Conservation (phyloP, 495 filamentous ascomycete species). For the Penicillium cinerascens region DNA sequence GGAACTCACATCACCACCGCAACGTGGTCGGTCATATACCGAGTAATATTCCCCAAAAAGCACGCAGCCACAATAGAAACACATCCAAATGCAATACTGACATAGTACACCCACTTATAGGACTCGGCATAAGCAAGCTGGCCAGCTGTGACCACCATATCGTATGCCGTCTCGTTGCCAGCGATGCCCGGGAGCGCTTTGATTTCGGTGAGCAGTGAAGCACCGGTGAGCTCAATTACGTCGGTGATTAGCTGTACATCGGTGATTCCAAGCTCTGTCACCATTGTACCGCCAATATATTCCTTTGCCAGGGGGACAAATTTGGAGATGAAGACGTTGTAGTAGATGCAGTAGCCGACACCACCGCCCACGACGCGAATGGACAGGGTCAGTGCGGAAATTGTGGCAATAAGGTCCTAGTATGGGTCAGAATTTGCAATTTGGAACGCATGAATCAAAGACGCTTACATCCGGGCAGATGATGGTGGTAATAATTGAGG, state of each 20-base stretch:
- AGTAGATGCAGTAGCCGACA: conserved; percentile 72
- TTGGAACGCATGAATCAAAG: not conserved
- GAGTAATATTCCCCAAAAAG: conserved; percentile 61
- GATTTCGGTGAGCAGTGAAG: conserved; percentile 52
- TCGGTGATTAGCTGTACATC: conserved; percentile 35
- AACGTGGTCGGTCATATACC: conserved; percentile 67
- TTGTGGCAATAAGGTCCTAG: conserved; percentile 67
- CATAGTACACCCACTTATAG: conserved; percentile 67
- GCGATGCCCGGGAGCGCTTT: conserved; percentile 53
- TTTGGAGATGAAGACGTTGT: conserved; percentile 69
- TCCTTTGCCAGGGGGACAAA: conserved; percentile 50
- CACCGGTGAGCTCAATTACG: conserved; percentile 56
- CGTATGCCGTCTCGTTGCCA: conserved; percentile 49
- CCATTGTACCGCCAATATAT: conserved; percentile 54
- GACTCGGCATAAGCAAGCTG: conserved; percentile 59
- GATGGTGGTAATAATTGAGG: conserved; percentile 68
- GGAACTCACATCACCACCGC: conserved; percentile 56
- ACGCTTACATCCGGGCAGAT: conserved; percentile 59
- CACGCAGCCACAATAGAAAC: conserved; percentile 60
- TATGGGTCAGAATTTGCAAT: not conserved
- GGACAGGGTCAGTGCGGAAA: conserved; percentile 69
- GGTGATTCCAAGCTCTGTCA: conserved; percentile 51
- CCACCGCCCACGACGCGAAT: conserved; percentile 69
- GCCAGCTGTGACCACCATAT: conserved; percentile 58
- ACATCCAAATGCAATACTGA: conserved; percentile 63